Evolutionary conservation across 306 rosid genomes (phyloP).

Genomic region (Gastrolobium villosum): DNA sequence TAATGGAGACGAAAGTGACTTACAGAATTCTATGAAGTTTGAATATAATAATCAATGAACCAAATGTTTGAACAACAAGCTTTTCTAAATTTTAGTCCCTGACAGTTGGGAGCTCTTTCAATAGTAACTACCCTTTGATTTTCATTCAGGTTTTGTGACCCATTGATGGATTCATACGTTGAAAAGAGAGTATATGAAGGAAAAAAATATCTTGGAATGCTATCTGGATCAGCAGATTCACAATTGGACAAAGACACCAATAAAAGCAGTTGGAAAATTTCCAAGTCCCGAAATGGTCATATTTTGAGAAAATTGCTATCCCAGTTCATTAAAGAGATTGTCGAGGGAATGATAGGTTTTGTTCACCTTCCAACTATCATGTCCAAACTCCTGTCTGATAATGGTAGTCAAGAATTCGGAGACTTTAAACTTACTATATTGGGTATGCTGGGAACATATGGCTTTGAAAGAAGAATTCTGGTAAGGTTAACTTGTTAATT

Average conservation of each 20-base stretch:
- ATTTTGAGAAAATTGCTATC: constrained; percentile 81
- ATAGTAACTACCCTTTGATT: constrained; percentile 43
- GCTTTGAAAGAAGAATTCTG: constrained; percentile 98
- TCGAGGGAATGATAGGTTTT: constrained; percentile 96
- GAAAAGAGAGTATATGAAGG: constrained; percentile 57
- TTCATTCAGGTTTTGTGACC: constrained; percentile 83
- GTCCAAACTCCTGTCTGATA: constrained; percentile 96
- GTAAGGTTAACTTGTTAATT: constrained; percentile 53
- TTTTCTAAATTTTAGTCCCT: constrained; percentile 7
- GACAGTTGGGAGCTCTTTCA: neutral
- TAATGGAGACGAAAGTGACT: neutral
- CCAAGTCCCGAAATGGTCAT: constrained; percentile 63
- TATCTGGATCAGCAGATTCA: constrained; percentile 56
- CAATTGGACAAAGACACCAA: constrained; percentile 59
- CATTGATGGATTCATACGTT: constrained; percentile 71
- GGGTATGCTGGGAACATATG: constrained; percentile 96
- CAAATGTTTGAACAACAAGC: constrained; percentile 19
- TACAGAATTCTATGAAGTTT: neutral
- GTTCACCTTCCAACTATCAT: constrained; percentile 93
- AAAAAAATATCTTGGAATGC: constrained; percentile 54
- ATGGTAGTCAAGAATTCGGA: constrained; percentile 94
- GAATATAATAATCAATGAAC: constrained; percentile 33
- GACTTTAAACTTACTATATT: constrained; percentile 92
- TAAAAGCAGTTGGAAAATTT: constrained; percentile 82
- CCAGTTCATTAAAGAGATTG: constrained; percentile 91